A percentile compares a stretch with the other conserved stretches of the same genome.
Evolutionary conservation across 1,284 basidiomycete genomes (phyloP).

Genomic region (Singerocomus inundabilis): DNA sequence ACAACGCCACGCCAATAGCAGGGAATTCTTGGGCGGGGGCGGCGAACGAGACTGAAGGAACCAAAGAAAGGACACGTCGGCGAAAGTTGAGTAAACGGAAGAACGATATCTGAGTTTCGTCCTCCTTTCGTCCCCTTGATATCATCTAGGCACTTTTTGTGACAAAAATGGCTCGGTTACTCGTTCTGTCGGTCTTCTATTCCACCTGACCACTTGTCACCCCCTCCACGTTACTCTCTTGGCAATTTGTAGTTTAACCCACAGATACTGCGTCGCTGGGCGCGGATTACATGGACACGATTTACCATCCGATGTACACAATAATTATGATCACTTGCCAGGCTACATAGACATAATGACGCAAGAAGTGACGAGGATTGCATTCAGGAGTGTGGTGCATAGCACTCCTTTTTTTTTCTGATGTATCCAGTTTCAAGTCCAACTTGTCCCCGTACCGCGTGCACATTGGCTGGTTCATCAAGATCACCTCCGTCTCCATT

Average conservation of each 20-base stretch:
- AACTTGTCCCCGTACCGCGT: too few relatives aligned
- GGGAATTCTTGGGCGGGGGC: slow-evolving; percentile 10
- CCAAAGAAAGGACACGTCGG: slow-evolving; percentile 28
- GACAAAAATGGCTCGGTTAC: slow-evolving; percentile 25
- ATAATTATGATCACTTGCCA: slow-evolving; percentile 5
- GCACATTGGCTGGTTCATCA: too few relatives aligned
- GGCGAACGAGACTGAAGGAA: slow-evolving; percentile 19
- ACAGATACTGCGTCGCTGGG: slow-evolving; percentile 13
- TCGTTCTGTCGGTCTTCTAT: slow-evolving; percentile 25
- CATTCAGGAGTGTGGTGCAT: too few relatives aligned
- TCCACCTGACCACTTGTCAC: slow-evolving; percentile 7
- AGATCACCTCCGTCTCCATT: too few relatives aligned
- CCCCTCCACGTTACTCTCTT: slow-evolving; percentile 3
- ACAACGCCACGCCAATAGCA: slow-evolving; percentile 10
- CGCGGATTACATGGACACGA: slow-evolving; percentile 10
- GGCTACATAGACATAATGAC: not conserved
- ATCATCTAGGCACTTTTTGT: slow-evolving; percentile 6
- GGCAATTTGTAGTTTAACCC: slow-evolving; percentile 16
- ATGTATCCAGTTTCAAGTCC: too few relatives aligned
- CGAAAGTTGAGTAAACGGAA: slow-evolving; percentile 36
- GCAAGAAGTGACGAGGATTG: too few relatives aligned
- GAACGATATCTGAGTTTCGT: slow-evolving; percentile 24
- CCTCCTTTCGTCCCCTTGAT: slow-evolving; percentile 8
- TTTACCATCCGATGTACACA: slow-evolving; percentile 1
- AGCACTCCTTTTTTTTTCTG: too few relatives aligned